Base-by-base conservation (phyloP, 306 rosid species). In the Amphicarpaea edgeworthii region DNA sequence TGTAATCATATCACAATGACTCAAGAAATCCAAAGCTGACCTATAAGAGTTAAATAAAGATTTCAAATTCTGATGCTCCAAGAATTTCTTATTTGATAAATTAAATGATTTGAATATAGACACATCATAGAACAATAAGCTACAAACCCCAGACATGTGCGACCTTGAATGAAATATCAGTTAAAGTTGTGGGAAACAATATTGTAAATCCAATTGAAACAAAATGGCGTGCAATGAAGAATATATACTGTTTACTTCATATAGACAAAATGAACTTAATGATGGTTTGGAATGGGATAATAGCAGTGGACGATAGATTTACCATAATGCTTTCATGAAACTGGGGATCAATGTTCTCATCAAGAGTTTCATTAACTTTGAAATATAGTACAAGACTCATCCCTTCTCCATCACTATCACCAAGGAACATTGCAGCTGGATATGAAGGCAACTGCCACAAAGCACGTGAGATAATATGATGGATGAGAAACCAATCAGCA, bases 331-430 rank as follows among this genome's bases (percentile, higher is more conserved):
- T 89, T 30, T 95, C 97, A 17, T 88, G 93, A 84, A 88, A 95
- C 8, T 90, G 91, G 23, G 91, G 76, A 81, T 97, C 89, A 77
- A 86, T 80, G 26, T 92, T 82, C 34, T 81, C 82, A 4, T 92
- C 96, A 71, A 89, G 85, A 77, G 76, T 86, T 32, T 92, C 97
- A 3, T 89, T 83, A 75, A 83, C 84, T 83, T 85, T 89, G 69
- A 95, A 95, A 73, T 95, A 95, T 45, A 92, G 67, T 38, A 92
- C 97, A 26, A 92, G 92, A 87, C 97, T 92, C 87, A 89, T 72
- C 47, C 97, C 99, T 47, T 95, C 97, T 21, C 99, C 99, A 79
- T 95, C 99, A 40, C 86, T 79, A 49, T 95, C 97, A 49, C 99
- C 97, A 26, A 81, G 87, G 78, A 95, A 95, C 88, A 95, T 90